Evolutionary conservation across 2,329 filamentous ascomycete genomes (phyloP).

Genomic region (Aspergillus persii): DNA sequence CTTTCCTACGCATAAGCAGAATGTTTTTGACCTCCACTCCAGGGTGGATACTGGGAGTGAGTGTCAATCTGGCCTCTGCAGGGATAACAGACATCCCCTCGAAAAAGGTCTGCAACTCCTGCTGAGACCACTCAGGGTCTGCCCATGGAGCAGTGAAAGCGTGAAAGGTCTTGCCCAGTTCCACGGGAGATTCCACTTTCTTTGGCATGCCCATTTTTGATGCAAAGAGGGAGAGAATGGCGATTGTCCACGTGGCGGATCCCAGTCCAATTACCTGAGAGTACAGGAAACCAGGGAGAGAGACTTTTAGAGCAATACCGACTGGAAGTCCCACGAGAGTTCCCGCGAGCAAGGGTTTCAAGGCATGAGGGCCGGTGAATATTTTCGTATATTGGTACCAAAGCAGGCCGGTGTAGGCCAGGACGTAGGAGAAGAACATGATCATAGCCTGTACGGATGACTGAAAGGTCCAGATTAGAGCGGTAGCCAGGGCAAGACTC

Average conservation of each 20-base stretch:
- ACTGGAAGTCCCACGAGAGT: slow-evolving; percentile 47
- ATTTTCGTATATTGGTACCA: slow-evolving; percentile 56
- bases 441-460: slow-evolving; percentile 41
- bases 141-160: slow-evolving; percentile 45
- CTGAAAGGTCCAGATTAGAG: slow-evolving; percentile 55
- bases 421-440: slow-evolving; percentile 52
- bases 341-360: slow-evolving; percentile 50
- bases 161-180: slow-evolving; percentile 38
- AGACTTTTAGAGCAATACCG: slow-evolving; percentile 45
- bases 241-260: slow-evolving; percentile 52
- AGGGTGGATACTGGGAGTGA: slow-evolving; percentile 42
- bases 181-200: slow-evolving; percentile 35
- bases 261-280: slow-evolving; percentile 50
- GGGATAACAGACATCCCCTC: slow-evolving; percentile 43
- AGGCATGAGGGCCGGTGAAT: slow-evolving; percentile 50
- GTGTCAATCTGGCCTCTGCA: slow-evolving; percentile 41
- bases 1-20: slow-evolving; percentile 39
- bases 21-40: slow-evolving; percentile 46
- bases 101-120: slow-evolving; percentile 49
- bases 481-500: slow-evolving; percentile 50
- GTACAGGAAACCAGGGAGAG: slow-evolving; percentile 43
- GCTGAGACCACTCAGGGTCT: slow-evolving; percentile 50
- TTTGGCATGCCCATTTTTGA: slow-evolving; percentile 51
- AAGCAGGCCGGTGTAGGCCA: slow-evolving; percentile 52
- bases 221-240: slow-evolving; percentile 48